A percentile compares a stretch with the other conserved stretches of the same genome.
These are phyloP conservation scores for Fraxinus floribunda DNA, from an alignment of 305 asterid species.

Conservation along the genomic window DNA sequence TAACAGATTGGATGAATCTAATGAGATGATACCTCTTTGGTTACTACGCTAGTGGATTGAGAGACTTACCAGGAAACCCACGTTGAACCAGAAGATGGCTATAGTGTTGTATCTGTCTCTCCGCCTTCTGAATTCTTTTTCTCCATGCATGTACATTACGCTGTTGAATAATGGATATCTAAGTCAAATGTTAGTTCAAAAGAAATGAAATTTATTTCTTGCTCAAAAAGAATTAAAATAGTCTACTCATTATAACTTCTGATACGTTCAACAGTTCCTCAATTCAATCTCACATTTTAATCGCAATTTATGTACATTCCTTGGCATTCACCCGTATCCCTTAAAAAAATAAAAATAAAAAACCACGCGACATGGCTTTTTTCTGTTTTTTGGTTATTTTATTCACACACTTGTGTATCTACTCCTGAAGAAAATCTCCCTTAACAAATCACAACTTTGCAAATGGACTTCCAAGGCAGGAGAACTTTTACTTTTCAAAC, in stretches of 20 bases:
- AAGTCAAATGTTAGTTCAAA: not conserved
- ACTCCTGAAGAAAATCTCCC: not conserved
- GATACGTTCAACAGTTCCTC: not conserved
- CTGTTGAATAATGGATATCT: not conserved
- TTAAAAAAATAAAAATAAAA: not conserved
- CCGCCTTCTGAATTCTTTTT: not conserved
- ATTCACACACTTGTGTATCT: conserved; percentile 22
- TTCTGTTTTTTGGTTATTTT: not conserved
- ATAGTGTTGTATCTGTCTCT: not conserved
- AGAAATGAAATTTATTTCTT: not conserved
- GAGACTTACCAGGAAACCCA: conserved; percentile 7
- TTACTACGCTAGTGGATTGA: conserved; percentile 13
- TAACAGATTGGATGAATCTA: conserved; percentile 5
- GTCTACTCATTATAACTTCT: not conserved
- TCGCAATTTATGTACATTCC: conserved; percentile 19
- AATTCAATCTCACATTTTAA: not conserved
- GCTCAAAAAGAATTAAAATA: not conserved
- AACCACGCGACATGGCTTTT: not conserved
- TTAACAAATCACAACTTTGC: conserved; percentile 8
- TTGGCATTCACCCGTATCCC: conserved; percentile 13
- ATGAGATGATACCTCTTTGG: conserved; percentile 21
- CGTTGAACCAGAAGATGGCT: not conserved
- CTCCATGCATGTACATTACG: not conserved
- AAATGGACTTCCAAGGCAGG: not conserved
- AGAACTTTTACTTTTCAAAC: conserved; percentile 27